Base-by-base conservation (phyloP, 2,329 filamentous ascomycete species). In the Clarireedia paspali region DNA sequence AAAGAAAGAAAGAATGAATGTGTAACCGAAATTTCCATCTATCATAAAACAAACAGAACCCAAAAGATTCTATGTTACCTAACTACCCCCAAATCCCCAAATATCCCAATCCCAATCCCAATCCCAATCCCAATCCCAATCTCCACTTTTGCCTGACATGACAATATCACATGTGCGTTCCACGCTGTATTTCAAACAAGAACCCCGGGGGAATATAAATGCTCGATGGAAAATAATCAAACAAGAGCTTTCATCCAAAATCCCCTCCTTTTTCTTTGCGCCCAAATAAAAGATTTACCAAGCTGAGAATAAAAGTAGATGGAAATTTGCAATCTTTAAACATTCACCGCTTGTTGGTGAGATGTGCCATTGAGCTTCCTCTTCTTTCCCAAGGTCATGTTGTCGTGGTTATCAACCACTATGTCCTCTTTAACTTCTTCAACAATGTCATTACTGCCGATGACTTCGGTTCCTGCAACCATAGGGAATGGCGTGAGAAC, bases 401-500 rank as follows among this genome's bases (percentile, higher is more conserved):
- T 53, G 40, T 65, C 64, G 30, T 64, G 24, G 20, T 24, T 23
- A 30, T 60, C 59, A 10, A 66, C 56, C 20, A 62, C 55, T 58
- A 66, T 62, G 12, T 61, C 62, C n/a, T 69, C 67, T 27, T 54
- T 51, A 20, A 68, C 64, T 34, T 69, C 66, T 54, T 67, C 63
- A 50, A 67, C 65, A 5, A 56, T 57, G 46, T 60, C 60, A 17
- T 39, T 27, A 12, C 51, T 44, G 1, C 78, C 77, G 55, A 82
- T 69, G 45, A 85, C 76, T 60, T 82, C 77, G 10, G 72, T 72
- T 27, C 79, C 77, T 54, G 75, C 74, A 15, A 86, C 81, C 12
- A 81, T 76, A 1, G 83, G 85, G 72, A 85, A 88, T 4, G 85
- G 83, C 38, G 81, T 85, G 53, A 88, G 75, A 17, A 87, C 83